Evolutionary conservation across 2,329 filamentous ascomycete genomes (phyloP), one percentile per base, ranked within the genome.

Genomic region (Curvularia eragrostidis): DNA sequence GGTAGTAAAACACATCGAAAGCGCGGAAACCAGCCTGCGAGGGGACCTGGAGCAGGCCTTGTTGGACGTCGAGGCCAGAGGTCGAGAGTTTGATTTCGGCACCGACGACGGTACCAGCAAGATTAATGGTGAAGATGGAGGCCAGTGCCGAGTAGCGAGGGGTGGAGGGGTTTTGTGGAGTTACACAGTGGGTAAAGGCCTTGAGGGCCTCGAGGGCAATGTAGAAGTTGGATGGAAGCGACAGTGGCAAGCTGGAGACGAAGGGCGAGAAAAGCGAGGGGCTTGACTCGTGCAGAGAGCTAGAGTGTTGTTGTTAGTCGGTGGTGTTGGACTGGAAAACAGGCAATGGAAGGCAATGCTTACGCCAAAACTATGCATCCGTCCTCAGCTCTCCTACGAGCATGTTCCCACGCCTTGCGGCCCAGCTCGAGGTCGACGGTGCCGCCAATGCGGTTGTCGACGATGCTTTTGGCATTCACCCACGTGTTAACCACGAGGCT

Each of bases 1-100:
- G 86, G 70, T 97, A 98, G 80, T 99, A 98, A 74, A 99, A 98
- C 48, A 96, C 95, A 72, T 99, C 94, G 68, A 99, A 99, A 3
- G 94, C 95, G 62, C 95, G 89, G 77, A 92, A 92, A 12, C 95
- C 95, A 6, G 87, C 73, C 72, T 97, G 88, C 0, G 87, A 78
- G 0, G 95, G 91, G 15, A 99, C 87, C 55, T 90, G 87, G 15
- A 97, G 81, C 10, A 99, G 82, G 41, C 94, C 95, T 61, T 87
- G 87, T 19, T 83, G 79, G 0, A 93, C 95, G 73, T 99, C 91
- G 59, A 99, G 90, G 18, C 95, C 95, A 3, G 91, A 90, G 38
- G 92, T 90, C 0, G 94, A 94, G 7, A 99, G 80, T 24, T 92
- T 88, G 49, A 98, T 77, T 2, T 87, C 85, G 24, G 92, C 89